Base-by-base conservation (phyloP, 192 early-diverging fungal species). In the Coemansia aciculifera region DNA sequence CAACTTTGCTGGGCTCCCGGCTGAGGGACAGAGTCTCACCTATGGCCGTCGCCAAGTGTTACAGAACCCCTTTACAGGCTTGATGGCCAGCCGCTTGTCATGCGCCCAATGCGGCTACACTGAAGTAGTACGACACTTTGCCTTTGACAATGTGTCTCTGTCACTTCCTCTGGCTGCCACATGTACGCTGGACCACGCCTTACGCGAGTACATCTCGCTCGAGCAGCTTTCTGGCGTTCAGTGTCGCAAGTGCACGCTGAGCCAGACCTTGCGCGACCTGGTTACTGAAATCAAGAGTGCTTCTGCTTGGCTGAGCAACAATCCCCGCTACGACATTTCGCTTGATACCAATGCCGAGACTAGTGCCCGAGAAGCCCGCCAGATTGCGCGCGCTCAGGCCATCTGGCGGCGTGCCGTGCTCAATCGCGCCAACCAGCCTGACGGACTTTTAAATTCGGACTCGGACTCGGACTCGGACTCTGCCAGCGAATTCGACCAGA, bases 101-200 rank as follows among this genome's bases (percentile, higher is more conserved):
- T 96, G 94, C 67, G 77, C 85, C 43, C 83, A 88, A 42, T 96
- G 94, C 63, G 89, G 90, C 6, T 93, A 94, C 52, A 90, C 90
- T 15, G 87, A 88, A 60, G 89, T 89, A 0, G 83, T 92, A 13
- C 88, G 90, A 0, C 92, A 93, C 64, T 90, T 91, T 71, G 86
- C 89, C 17, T 94, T 94, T 79, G 91, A 93, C 73, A 93, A 91
- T 60, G 66, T 93, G 0, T 91, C 90, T 15, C 76, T 94, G n/a
- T 79, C 85, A 24, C 73, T 91, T 43, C 92, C 94, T 6, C 71
- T 79, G 49, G 60, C 71, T 2, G 71, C 67, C 27, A 60, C 76
- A 6, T 84, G 77, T 38, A 79, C 77, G 3, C 64, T 84, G 44
- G 77, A 75, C 23, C 73, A 71, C 44, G 70, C 74, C 7, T 68